Percentiles rank a stretch among this genome's conserved stretches.
phyloP scores from a whole-genome alignment of 2,329 filamentous ascomycete species.

The Pyricularia grisea region DNA sequence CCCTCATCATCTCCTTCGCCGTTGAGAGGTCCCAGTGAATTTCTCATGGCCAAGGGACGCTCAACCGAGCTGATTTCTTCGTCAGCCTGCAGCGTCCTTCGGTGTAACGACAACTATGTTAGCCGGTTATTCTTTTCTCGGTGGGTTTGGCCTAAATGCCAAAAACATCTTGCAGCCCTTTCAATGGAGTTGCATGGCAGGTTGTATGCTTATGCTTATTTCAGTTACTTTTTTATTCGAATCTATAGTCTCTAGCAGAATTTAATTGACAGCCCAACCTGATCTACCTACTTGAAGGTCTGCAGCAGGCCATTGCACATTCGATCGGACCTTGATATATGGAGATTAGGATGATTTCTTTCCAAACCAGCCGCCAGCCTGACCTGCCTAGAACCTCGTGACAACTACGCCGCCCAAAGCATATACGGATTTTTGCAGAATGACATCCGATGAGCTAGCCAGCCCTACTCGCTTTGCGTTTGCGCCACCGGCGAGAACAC shows the following conservation, averaged over 20 bases:
- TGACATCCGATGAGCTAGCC: neutral
- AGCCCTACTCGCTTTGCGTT: neutral
- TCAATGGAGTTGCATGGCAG: no score
- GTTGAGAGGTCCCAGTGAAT: neutral
- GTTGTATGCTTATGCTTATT: no score
- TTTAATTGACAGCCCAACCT: neutral
- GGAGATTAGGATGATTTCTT: neutral
- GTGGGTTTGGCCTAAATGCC: no score
- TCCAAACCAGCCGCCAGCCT: neutral
- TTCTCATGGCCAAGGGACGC: neutral
- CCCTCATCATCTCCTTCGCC: neutral
- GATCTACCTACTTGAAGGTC: neutral
- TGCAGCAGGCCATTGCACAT: neutral
- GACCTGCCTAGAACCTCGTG: neutral
- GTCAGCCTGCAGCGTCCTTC: neutral
- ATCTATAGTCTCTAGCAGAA: neutral
- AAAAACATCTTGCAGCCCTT: no score
- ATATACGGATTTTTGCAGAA: neutral
- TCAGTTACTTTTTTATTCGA: no score
- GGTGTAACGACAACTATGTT: neutral
- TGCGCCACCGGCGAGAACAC: neutral
- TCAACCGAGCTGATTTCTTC: neutral
- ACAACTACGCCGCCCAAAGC: neutral
- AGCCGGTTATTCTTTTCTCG: no score
- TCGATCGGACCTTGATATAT: neutral